Evolutionary conservation across 139 green algal species (phyloP), one percentile per base, ranked within the genome.

Genomic region (Chlorella ohadii): DNA sequence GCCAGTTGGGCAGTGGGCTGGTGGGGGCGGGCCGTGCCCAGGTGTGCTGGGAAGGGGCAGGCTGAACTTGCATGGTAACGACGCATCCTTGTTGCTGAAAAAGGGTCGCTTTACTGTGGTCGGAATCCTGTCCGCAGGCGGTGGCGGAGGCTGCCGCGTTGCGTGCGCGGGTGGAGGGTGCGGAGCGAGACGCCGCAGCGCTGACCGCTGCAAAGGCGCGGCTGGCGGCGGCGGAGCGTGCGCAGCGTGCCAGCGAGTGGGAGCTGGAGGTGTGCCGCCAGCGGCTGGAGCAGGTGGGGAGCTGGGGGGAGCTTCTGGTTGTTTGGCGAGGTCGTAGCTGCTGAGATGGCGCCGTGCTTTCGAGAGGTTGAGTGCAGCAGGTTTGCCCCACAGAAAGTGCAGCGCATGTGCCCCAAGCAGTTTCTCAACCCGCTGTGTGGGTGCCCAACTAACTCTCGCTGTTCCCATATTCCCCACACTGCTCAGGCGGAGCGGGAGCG

Each of bases 181-280:
- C 96, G 61, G 94, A 97, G 72, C 95, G 97, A 86, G 93, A 98
- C 86, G 94, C 94, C 82, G 78, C 89, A 13, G 89, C 86, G n/a
- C 85, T 98, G 57, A 65, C 47, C 19, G 89, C 95, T 72, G 93
- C 90, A 55, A 96, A 96, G 85, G 89, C 91, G 28, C 91, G 95
- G 36, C 90, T 98, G 77, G 72, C 91, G 36, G 88, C 94, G 31
- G 87, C 92, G 25, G 91, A 98, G 87, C 95, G 95, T 88, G 90
- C 94, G 83, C 79, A 93, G 55, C 95, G 95, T 85, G 95, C 95
- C 87, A 79, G 96, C 28, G 95, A 98, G 67, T 97, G 94, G 95
- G 94, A 98, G 86, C 90, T 92, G 66, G 95, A 95, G 87, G 91
- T 96, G 72, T 84, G 95, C 76, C 85, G 89, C 83, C 95, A 98